Percentiles rank a stretch among this genome's conserved stretches.
phyloP scores from a whole-genome alignment of 805 yeast species.

The Saturnispora bothae region DNA sequence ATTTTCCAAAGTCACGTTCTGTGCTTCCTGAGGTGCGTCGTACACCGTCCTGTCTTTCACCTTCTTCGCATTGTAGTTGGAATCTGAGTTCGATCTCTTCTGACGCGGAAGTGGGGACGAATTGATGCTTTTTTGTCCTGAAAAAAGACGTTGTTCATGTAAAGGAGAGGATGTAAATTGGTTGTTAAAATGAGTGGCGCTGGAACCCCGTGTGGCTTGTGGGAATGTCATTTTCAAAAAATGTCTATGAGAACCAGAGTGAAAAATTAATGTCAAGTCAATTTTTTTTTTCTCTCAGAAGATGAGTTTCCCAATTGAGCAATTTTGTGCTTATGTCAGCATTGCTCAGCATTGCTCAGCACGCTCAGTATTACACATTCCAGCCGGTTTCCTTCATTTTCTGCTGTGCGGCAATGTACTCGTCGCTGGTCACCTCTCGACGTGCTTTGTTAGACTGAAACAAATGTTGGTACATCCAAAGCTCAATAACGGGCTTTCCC shows the following conservation, averaged over 20 bases:
- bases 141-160: slow-evolving; percentile 13
- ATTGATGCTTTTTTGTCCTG: slow-evolving; percentile 10
- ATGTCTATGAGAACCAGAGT: slow-evolving; percentile 1
- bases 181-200: no score
- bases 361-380: neutral
- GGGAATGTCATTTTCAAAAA: slow-evolving; percentile 3
- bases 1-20: slow-evolving; percentile 19
- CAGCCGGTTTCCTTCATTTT: slow-evolving; percentile 7
- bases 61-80: slow-evolving; percentile 24
- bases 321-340: no score
- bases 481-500: slow-evolving; percentile 19
- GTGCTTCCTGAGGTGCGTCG: slow-evolving; percentile 15
- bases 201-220: neutral
- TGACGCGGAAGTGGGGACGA: slow-evolving; percentile 16
- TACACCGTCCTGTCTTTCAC: slow-evolving; percentile 17
- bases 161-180: slow-evolving; percentile 9
- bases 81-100: slow-evolving; percentile 30
- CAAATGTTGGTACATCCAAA: slow-evolving; percentile 19
- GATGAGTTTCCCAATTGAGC: no score
- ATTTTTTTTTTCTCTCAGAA: no score
- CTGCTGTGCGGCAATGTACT: slow-evolving; percentile 1
- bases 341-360: slow-evolving; percentile 7
- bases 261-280: slow-evolving; percentile 2
- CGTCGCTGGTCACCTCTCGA: slow-evolving; percentile 5
- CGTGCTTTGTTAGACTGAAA: slow-evolving; percentile 18